Conservation (phyloP, 371 early-diverging fungal genomes). For the Fennellomyces sp. region DNA sequence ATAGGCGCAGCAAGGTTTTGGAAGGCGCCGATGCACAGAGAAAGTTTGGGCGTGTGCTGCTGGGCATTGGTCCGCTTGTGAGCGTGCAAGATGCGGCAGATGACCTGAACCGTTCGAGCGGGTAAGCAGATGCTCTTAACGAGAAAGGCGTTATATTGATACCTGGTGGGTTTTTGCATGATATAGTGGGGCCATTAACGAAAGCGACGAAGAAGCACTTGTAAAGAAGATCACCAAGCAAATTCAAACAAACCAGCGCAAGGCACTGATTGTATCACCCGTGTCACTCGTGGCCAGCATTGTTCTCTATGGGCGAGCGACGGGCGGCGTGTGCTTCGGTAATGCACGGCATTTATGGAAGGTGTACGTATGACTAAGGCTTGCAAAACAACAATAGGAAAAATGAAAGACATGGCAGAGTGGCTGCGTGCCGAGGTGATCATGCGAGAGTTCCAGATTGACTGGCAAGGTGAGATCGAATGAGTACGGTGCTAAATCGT, state of each 20-base stretch:
- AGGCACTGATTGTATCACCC: constrained; percentile 43
- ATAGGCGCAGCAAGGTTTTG: constrained; percentile 30
- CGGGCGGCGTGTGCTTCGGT: constrained; percentile 46
- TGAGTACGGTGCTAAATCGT: neutral
- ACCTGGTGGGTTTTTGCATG: neutral
- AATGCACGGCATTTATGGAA: no score
- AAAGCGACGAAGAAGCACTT: constrained; percentile 25
- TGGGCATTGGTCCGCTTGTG: constrained; percentile 47
- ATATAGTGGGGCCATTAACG: constrained; percentile 8
- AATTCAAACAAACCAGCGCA: constrained; percentile 40
- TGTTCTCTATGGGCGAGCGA: constrained; percentile 49
- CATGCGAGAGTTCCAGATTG: constrained; percentile 25
- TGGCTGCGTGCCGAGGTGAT: constrained; percentile 44
- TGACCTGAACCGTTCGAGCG: constrained; percentile 19
- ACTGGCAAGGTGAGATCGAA: constrained; percentile 30
- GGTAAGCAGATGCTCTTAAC: no score
- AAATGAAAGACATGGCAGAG: constrained; percentile 47
- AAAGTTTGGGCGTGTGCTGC: constrained; percentile 37
- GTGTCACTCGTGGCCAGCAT: constrained; percentile 39
- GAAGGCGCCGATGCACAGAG: constrained; percentile 23
- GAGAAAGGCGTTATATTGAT: neutral
- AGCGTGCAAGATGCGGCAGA: constrained; percentile 47
- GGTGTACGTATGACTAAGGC: neutral
- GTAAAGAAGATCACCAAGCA: constrained; percentile 31
- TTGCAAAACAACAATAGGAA: constrained; percentile 22